These are phyloP conservation scores for Panicum virgatum DNA, from an alignment of 202 grass and related monocot species.

Conservation along the genomic window DNA sequence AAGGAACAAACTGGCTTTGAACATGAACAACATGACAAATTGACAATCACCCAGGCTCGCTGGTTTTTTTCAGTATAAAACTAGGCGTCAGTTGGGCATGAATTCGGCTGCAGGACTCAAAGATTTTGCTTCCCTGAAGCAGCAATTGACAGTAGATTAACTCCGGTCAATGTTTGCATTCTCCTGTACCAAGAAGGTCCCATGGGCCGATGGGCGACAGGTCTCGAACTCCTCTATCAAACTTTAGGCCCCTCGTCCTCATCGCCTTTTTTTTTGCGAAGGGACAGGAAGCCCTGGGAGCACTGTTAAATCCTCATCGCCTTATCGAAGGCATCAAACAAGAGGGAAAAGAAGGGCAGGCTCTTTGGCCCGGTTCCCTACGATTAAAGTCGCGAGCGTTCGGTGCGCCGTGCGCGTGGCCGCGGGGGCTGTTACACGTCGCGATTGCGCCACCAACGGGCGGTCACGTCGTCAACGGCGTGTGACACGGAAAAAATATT, in stretches of 20 bases:
- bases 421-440: background rate
- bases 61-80: background rate
- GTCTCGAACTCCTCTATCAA: constrained; percentile 2
- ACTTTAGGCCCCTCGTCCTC: constrained; percentile 31
- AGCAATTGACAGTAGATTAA: constrained; percentile 20
- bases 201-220: constrained; percentile 15
- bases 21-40: background rate
- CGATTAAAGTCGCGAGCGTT: background rate
- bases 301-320: constrained; percentile 8
- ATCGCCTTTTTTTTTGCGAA: too few species aligned
- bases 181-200: constrained; percentile 35
- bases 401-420: background rate
- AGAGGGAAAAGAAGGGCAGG: constrained; percentile 14
- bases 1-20: background rate
- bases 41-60: background rate
- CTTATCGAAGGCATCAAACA: constrained; percentile 36
- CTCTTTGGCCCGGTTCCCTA: constrained; percentile 1
- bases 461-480: background rate
- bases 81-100: background rate
- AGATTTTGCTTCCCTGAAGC: background rate
- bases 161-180: constrained; percentile 29
- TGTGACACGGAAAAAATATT: background rate
- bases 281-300: too few species aligned
- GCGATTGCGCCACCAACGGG: background rate
- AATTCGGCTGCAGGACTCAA: background rate